These are phyloP conservation scores for Boletellus ananiceps DNA, from an alignment of 768 basidiomycete genomes.

Conservation along the genomic window DNA sequence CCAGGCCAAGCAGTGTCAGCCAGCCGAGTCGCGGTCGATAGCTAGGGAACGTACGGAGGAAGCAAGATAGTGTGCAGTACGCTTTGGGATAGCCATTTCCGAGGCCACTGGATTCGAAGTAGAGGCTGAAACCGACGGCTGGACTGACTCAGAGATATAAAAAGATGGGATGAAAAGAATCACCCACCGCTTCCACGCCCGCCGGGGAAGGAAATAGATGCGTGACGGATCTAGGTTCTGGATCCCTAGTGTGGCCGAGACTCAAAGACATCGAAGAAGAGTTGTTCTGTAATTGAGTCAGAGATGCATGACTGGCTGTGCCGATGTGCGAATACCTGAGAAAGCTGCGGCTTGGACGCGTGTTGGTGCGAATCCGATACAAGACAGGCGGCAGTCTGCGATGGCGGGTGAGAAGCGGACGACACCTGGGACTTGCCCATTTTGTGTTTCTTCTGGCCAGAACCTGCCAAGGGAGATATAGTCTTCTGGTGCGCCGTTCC, in stretches of 20 bases:
- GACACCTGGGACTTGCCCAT: constrained; percentile 6
- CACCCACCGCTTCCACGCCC: constrained; percentile 14
- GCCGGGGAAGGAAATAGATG: constrained; percentile 4
- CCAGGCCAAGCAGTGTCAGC: neutral
- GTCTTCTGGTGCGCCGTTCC: neutral
- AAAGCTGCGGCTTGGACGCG: neutral
- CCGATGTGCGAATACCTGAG: constrained; percentile 13
- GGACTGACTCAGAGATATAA: constrained; percentile 9
- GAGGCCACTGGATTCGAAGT: neutral
- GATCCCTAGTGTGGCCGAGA: neutral
- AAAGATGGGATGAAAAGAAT: constrained; percentile 2
- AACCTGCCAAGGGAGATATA: neutral
- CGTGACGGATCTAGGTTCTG: constrained; percentile 8
- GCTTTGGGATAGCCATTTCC: constrained; percentile 18
- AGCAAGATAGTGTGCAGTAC: neutral
- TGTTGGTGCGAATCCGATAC: constrained; percentile 13
- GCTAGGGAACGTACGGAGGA: constrained; percentile 9
- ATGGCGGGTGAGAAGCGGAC: neutral
- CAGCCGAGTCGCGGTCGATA: neutral
- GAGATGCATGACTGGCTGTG: constrained; percentile 5
- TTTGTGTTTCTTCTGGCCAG: constrained; percentile 12
- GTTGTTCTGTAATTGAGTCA: constrained; percentile 13
- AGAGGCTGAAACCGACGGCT: constrained; percentile 8
- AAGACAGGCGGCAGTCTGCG: constrained; percentile 6
- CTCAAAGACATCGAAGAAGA: constrained; percentile 13